Evolutionary conservation across 2,329 filamentous ascomycete species (phyloP), one percentile per base, ranked within the genome.

Genomic region (Fusarium ramigenum): DNA sequence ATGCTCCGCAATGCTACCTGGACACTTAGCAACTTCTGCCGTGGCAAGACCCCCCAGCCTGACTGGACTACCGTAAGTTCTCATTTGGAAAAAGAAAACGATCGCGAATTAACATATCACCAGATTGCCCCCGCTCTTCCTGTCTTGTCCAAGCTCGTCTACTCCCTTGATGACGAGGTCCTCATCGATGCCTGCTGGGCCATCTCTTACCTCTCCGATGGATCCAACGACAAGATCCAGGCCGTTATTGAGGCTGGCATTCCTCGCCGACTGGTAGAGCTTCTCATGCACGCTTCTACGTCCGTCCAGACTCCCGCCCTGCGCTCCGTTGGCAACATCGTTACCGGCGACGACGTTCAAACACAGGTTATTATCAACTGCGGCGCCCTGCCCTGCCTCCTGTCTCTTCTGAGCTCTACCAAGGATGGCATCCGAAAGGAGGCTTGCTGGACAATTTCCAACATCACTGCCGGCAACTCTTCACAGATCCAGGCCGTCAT

Each of bases 321-420:
- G 64, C 93, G 96, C 76, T 99, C 96, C 0, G 96, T 99, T 60
- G 96, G 96, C 73, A 99, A 99, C 86, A 99, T 99, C 77, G 96
- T 99, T 60, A 99, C 96, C 47, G 96, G 96, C 76, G 96, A 99
- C 82, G 96, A 99, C 81, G 93, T 99, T 46, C 96, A 99, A 86
- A 99, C 96, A 30, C 96, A 99, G 84, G 95, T 99, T 76, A 98
- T 99, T 83, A 99, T 99, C 85, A 99, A 99, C 90, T 97, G 95
- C 79, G 96, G 96, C 69, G 92, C 96, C 75, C 89, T 99, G 52
- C 92, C 95, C 46, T 97, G 95, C 75, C 90, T 99, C n/a, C 87
- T 98, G 58, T 96, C 95, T 40, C 91, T 99, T 23, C 87, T 99
- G 72, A 96, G 95, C 88, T 98, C 96, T 40, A 96, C 94, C 80